A percentile compares a stretch with the other conserved stretches of the same genome.
Evolutionary conservation across 768 basidiomycete genomes (phyloP).

Genomic region (Clathrus columnatus): DNA sequence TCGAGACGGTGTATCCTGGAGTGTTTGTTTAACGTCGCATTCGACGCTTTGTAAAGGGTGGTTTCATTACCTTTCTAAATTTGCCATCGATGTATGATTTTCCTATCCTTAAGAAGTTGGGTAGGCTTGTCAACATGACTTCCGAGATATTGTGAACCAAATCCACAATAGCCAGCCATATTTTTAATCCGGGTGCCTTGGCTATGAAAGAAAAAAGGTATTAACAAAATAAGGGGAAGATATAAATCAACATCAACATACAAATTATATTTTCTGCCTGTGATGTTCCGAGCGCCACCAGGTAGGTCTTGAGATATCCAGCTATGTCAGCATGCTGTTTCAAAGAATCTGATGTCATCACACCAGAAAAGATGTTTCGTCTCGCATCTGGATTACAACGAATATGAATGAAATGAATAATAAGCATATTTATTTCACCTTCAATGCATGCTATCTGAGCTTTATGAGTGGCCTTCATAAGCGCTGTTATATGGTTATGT

Average conservation of each 20-base stretch:
- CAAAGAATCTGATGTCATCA: constrained; percentile 22
- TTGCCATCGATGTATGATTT: constrained; percentile 89
- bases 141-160: constrained; percentile 87
- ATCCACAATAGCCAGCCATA: constrained; percentile 72
- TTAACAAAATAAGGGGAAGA: background rate
- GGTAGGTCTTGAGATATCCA: constrained; percentile 49
- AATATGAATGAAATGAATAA: background rate
- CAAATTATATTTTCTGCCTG: constrained; percentile 54
- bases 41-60: constrained; percentile 1
- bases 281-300: constrained; percentile 53
- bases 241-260: constrained; percentile 24
- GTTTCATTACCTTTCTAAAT: constrained; percentile 62
- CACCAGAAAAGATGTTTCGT: background rate
- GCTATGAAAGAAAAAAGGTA: constrained; percentile 32
- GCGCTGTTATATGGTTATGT: constrained; percentile 74
- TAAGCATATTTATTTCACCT: constrained; percentile 25
- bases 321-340: constrained; percentile 37
- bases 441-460: constrained; percentile 41
- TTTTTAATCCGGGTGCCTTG: constrained; percentile 59
- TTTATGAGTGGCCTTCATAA: constrained; percentile 57
- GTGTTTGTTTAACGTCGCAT: constrained; percentile 19
- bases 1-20: constrained; percentile 37
- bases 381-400: background rate
- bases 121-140: constrained; percentile 71
- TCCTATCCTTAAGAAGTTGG: constrained; percentile 91